Base-by-base conservation (phyloP, 2,329 filamentous ascomycete genomes). In the Fusarium camptoceras region DNA sequence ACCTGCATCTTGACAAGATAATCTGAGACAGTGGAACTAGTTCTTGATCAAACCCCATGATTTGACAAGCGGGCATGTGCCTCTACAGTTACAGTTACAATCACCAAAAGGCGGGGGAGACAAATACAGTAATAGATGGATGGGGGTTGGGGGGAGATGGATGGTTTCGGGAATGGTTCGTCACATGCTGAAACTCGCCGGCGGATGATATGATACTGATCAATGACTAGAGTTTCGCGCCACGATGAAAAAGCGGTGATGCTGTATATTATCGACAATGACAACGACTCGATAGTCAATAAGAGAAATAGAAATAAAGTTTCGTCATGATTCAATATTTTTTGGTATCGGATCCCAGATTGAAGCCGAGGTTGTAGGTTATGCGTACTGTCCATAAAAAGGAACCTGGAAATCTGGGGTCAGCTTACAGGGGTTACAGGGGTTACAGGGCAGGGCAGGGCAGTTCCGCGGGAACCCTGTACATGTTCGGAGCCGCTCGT, bases 361-460 rank as follows among this genome's bases (percentile, higher is more conserved):
- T 48, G n/a, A 56, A 56, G 60, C 66, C 66, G 66, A 69, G 66
- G 66, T 25, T 53, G 27, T 48, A 48, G 30, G 27, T 31, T 53
- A n/a, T 27, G n/a, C n/a, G n/a, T n/a, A n/a, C n/a, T n/a, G n/a
- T 65, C 54, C 28, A 24, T 41, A 49, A 49, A 39, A 15, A 43
- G 59, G 48, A n/a, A n/a, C n/a, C n/a, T n/a, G n/a, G n/a, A 69
- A 12, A 70, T 70, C 66, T 61, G 66, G 66, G 66, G 66, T 70
- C 61, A 50, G 60, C 49, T 31, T 50, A 34, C 41, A 70, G 56
- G 58, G 37, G 56, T 55, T 55, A n/a, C 47, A 50, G 8, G 27
- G 28, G n/a, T n/a, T n/a, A n/a, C 44, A 37, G 16, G 16, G 10
- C 8, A 28, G 8, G 27, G 28, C 44, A 37, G 16, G 16, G 10